These are phyloP conservation scores for Coffea humblotiana DNA, from an alignment of 305 asterid genomes.

Conservation along the genomic window DNA sequence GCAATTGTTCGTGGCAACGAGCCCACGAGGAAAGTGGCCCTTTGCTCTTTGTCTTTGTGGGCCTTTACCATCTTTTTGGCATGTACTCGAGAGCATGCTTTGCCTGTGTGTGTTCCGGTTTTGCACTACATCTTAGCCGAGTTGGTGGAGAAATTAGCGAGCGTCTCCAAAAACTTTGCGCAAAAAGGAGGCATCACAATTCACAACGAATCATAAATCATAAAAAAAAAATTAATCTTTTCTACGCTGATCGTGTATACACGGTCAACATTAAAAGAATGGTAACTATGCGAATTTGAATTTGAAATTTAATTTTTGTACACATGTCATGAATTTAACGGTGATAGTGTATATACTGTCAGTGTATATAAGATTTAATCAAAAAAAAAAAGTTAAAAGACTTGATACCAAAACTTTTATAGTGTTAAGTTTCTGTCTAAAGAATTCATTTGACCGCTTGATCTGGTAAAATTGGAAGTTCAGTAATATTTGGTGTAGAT, in stretches of 20 bases:
- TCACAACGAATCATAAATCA: not conserved
- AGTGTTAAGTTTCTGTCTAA: too few species aligned
- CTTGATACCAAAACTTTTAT: not conserved
- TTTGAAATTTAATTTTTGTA: too few species aligned
- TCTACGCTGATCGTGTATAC: too few species aligned
- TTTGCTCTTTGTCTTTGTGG: slow-evolving; percentile 3
- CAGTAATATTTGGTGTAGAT: too few species aligned
- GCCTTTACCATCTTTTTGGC: not conserved
- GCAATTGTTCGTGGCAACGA: slow-evolving; percentile 7
- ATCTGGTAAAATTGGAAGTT: too few species aligned
- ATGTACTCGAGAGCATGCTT: not conserved
- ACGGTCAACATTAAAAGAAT: too few species aligned
- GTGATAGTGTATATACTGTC: too few species aligned
- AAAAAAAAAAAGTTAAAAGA: not conserved
- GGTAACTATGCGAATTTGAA: too few species aligned
- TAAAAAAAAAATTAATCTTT: too few species aligned
- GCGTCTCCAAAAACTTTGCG: not conserved
- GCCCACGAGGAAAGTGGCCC: slow-evolving; percentile 5
- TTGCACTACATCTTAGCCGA: not conserved
- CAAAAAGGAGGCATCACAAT: not conserved
- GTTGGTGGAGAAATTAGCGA: not conserved
- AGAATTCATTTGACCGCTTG: not conserved
- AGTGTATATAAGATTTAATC: too few species aligned
- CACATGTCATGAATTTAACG: too few species aligned
- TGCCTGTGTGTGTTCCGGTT: slow-evolving; percentile 1